Percentiles rank a stretch among this genome's conserved stretches.
These are phyloP conservation scores for Planoprotostelium fungivorum DNA, from an alignment of 78 protist genomes.

Conservation along the genomic window DNA sequence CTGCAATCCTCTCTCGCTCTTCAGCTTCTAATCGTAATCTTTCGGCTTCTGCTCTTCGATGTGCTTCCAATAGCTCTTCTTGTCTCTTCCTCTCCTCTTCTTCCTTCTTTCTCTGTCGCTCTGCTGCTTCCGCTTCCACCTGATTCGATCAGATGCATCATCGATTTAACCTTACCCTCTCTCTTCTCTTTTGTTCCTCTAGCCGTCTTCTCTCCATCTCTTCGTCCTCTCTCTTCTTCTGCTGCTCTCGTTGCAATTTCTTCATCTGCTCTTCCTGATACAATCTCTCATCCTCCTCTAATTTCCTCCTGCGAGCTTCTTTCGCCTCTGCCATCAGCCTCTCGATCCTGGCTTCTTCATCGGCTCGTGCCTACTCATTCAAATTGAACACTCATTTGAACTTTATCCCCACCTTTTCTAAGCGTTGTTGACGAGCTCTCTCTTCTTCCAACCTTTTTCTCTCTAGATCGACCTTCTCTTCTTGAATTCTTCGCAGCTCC, in stretches of 20 bases:
- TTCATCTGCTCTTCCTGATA: neutral
- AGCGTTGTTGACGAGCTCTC: neutral
- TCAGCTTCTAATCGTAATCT: neutral
- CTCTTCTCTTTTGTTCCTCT: neutral
- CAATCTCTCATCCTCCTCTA: neutral
- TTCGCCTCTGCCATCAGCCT: neutral
- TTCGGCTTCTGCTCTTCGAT: neutral
- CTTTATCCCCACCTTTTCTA: neutral
- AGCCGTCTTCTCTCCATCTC: neutral
- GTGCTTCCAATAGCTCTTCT: neutral
- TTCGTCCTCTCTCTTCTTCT: neutral
- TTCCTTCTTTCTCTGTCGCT: neutral
- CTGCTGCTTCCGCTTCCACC: neutral
- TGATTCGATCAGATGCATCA: neutral
- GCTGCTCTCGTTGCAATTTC: neutral
- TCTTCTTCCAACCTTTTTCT: neutral
- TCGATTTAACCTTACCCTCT: neutral
- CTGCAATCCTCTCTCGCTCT: neutral
- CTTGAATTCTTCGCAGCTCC: neutral
- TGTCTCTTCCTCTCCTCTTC: neutral
- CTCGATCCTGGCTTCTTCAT: neutral
- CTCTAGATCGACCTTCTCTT: neutral
- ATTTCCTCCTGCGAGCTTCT: neutral
- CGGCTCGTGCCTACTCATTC: neutral
- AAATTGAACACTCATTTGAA: neutral